Conservation (phyloP, 116 monocot species). For the Dioscorea cayenensis region DNA sequence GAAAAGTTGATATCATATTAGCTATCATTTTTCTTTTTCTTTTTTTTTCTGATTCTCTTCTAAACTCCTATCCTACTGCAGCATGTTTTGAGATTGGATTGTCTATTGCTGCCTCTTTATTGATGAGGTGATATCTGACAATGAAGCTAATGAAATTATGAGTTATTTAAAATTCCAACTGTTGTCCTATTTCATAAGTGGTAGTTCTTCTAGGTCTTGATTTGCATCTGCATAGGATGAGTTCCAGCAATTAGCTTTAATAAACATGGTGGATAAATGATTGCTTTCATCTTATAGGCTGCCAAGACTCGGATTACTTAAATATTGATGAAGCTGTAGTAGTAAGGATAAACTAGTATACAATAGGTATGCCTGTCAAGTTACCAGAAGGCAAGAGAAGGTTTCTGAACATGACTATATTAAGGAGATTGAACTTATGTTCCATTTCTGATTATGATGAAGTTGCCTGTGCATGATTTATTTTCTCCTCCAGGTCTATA, state of each 20-base stretch:
- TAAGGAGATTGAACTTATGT: not conserved
- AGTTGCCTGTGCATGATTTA: too few species aligned
- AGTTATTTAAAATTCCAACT: not conserved
- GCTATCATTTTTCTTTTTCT: not conserved
- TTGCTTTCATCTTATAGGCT: too few species aligned
- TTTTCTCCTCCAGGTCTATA: constrained; percentile 52
- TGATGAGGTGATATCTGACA: not conserved
- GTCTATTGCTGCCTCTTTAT: not conserved
- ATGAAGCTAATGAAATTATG: not conserved
- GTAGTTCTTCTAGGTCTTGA: not conserved
- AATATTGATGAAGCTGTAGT: too few species aligned
- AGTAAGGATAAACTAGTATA: too few species aligned
- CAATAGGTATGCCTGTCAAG: not conserved
- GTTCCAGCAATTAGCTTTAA: too few species aligned
- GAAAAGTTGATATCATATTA: not conserved
- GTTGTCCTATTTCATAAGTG: not conserved
- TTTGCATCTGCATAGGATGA: not conserved
- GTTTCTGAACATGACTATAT: not conserved
- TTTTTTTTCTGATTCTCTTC: not conserved
- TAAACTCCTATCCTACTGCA: too few species aligned
- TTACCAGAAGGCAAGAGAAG: not conserved
- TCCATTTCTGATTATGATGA: too few species aligned
- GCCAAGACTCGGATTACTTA: too few species aligned
- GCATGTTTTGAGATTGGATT: not conserved
- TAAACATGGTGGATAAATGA: too few species aligned